Evolutionary conservation across 257 asterid genomes (phyloP).

Genomic region (Striga asiatica): DNA sequence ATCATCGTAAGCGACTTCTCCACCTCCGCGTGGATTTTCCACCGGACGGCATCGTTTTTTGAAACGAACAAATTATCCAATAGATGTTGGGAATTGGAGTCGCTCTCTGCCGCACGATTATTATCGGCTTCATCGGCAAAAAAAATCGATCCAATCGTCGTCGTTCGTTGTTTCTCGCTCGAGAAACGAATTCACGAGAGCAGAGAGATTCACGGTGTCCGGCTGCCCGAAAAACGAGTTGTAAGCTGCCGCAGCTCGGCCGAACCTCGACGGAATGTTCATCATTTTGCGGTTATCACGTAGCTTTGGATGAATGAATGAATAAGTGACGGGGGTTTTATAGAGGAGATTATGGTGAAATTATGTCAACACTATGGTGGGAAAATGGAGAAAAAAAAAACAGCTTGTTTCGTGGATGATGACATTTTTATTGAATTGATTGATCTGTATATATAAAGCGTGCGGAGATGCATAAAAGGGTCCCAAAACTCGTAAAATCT

Average conservation of each 20-base stretch:
- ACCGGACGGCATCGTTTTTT: slow-evolving; percentile 14
- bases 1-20: slow-evolving; percentile 12
- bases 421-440: too few species aligned
- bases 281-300: too few species aligned
- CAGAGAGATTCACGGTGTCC: slow-evolving; percentile 50
- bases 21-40: slow-evolving; percentile 23
- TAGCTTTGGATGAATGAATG: too few species aligned
- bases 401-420: too few species aligned
- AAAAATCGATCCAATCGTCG: too few species aligned
- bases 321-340: too few species aligned
- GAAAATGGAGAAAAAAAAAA: neutral
- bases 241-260: slow-evolving; percentile 47
- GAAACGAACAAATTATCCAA: slow-evolving; percentile 14
- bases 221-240: slow-evolving; percentile 71
- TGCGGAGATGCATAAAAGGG: neutral
- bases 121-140: neutral
- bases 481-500: too few species aligned
- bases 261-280: slow-evolving; percentile 42
- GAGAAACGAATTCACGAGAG: slow-evolving; percentile 54
- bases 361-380: slow-evolving; percentile 6
- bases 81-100: slow-evolving; percentile 12
- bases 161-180: slow-evolving; percentile 25
- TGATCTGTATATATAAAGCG: too few species aligned
- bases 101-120: slow-evolving; percentile 1
- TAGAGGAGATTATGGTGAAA: slow-evolving; percentile 17